phyloP scores from a whole-genome alignment of 2,329 filamentous ascomycete species.

The Neofusicoccum laricinum region DNA sequence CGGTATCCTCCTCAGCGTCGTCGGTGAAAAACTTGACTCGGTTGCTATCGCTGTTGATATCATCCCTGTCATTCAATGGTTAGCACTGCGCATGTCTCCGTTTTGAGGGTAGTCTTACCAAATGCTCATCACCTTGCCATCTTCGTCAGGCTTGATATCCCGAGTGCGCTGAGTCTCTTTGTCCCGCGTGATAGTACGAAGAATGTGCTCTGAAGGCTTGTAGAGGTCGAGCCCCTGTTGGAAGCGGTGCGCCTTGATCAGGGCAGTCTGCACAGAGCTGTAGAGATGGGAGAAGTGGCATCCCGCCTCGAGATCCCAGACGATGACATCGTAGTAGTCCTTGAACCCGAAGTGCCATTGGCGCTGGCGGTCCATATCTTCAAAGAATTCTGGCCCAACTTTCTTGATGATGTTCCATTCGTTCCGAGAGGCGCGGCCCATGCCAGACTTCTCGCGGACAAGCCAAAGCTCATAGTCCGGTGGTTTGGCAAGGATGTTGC shows the following conservation, averaged over 20 bases:
- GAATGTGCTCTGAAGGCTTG: conserved; percentile 29
- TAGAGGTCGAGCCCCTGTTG: conserved; percentile 30
- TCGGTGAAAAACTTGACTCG: conserved; percentile 1
- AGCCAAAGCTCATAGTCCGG: conserved; percentile 41
- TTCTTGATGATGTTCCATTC: conserved; percentile 36
- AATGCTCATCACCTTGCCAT: conserved; percentile 25
- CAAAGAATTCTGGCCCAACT: conserved; percentile 39
- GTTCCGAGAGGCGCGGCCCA: conserved; percentile 39
- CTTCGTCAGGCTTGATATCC: conserved; percentile 37
- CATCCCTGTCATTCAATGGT: conserved; percentile 21
- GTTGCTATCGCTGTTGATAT: conserved; percentile 25
- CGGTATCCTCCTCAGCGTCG: background rate
- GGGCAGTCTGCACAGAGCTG: conserved; percentile 30
- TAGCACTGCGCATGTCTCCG: conserved; percentile 19
- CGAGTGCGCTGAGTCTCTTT: conserved; percentile 32
- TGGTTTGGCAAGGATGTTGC: conserved; percentile 35
- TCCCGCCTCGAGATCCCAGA: conserved; percentile 41
- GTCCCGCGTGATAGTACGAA: conserved; percentile 38
- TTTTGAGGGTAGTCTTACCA: conserved; percentile 19
- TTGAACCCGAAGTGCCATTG: conserved; percentile 42
- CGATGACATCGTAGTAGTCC: conserved; percentile 44
- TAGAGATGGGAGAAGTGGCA: conserved; percentile 29
- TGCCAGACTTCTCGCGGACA: conserved; percentile 36
- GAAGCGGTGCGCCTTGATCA: conserved; percentile 39
- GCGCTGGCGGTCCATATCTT: conserved; percentile 36